These are phyloP conservation scores for Fusarium sp. DNA, from an alignment of 2,329 filamentous ascomycete genomes.

Conservation along the genomic window DNA sequence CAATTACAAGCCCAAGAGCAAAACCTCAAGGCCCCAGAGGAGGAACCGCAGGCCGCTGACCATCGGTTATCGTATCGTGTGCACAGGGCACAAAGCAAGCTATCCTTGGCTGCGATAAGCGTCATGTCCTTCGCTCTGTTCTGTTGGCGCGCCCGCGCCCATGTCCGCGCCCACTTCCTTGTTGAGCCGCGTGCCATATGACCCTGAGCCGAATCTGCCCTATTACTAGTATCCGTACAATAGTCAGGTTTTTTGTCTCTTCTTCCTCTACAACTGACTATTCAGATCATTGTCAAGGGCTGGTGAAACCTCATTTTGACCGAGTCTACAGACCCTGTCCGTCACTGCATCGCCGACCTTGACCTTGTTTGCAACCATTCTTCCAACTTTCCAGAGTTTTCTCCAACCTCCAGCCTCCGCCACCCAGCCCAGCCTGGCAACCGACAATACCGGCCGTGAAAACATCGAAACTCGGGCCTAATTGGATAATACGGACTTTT, in stretches of 20 bases:
- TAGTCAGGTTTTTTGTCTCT: slow-evolving; percentile 2
- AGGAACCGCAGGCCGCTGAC: slow-evolving; percentile 28
- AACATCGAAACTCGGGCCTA: neutral
- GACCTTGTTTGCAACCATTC: slow-evolving; percentile 28
- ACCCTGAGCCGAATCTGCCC: slow-evolving; percentile 37
- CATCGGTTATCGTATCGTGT: slow-evolving; percentile 45
- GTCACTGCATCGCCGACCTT: slow-evolving; percentile 25
- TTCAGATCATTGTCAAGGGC: neutral
- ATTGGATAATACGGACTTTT: neutral
- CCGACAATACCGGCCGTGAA: slow-evolving; percentile 12
- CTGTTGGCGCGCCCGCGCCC: slow-evolving; percentile 29
- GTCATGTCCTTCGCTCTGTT: slow-evolving; percentile 38
- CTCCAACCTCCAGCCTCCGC: slow-evolving; percentile 26
- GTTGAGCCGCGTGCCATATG: slow-evolving; percentile 34
- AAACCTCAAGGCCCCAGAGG: slow-evolving; percentile 14
- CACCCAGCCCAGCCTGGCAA: slow-evolving; percentile 23
- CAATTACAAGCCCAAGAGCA: slow-evolving; percentile 29
- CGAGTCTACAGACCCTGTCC: slow-evolving; percentile 29
- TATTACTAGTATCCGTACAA: neutral
- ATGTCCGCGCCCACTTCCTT: slow-evolving; percentile 27
- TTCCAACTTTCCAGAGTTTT: slow-evolving; percentile 37
- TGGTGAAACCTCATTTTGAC: slow-evolving; percentile 14
- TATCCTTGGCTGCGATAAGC: slow-evolving; percentile 46
- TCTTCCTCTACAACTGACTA: slow-evolving; percentile 3
- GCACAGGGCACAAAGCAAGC: slow-evolving; percentile 32